phyloP scores from a whole-genome alignment of 306 rosid genomes.

The Senna siamea region DNA sequence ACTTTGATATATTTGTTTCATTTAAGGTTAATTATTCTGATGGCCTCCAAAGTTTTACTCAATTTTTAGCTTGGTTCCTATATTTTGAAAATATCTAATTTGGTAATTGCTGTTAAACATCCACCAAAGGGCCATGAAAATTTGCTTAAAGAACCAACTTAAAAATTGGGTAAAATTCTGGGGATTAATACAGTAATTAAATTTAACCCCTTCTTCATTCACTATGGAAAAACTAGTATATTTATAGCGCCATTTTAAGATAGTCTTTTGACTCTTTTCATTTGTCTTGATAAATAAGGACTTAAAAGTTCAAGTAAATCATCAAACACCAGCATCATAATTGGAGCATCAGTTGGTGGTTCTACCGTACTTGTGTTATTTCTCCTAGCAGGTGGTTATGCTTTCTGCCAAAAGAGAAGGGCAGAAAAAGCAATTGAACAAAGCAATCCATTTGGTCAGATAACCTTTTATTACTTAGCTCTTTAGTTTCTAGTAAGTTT shows the following conservation, averaged over 20 bases:
- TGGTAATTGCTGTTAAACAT: not conserved
- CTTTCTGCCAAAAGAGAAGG: conserved; percentile 52
- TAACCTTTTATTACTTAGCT: not conserved
- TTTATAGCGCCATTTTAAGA: not conserved
- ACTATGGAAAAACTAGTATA: not conserved
- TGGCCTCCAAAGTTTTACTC: not conserved
- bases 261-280: conserved; percentile 8
- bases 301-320: conserved; percentile 32
- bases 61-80: not conserved
- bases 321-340: conserved; percentile 34
- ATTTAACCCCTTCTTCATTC: not conserved
- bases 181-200: no score
- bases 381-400: conserved; percentile 56
- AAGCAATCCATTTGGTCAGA: conserved; percentile 50
- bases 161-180: not conserved
- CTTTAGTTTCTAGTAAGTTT: not conserved
- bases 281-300: not conserved
- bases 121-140: not conserved
- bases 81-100: not conserved
- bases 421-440: conserved; percentile 50
- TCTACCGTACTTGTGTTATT: conserved; percentile 45
- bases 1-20: conserved; percentile 31
- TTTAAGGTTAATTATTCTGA: not conserved
- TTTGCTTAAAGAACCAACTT: not conserved
- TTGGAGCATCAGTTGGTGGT: conserved; percentile 68